phyloP scores from a whole-genome alignment of 176 grass and related monocot genomes.

The Avena sativa region DNA sequence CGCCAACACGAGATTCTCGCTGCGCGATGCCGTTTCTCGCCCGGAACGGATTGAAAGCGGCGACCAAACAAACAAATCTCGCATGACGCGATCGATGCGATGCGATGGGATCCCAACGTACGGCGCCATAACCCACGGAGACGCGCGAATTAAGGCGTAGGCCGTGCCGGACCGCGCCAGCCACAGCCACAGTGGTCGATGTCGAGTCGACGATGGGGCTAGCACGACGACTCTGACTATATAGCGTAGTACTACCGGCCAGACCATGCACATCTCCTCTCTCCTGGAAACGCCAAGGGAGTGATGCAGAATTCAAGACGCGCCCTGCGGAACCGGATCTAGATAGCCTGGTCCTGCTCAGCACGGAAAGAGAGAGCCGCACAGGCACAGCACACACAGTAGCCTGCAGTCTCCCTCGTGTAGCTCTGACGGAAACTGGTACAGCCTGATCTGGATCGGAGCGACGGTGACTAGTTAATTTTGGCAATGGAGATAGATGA shows the following conservation, averaged over 20 bases:
- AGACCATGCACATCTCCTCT: background rate
- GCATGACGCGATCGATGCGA: background rate
- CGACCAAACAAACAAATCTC: background rate
- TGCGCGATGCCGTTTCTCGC: background rate
- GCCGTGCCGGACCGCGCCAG: too few species aligned
- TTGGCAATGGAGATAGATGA: background rate
- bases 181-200: background rate
- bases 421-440: background rate
- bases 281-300: background rate
- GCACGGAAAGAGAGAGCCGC: background rate
- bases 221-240: background rate
- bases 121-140: background rate
- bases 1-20: background rate
- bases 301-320: background rate
- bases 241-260: background rate
- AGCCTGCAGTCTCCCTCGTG: constrained; percentile 21
- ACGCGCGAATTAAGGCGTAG: constrained; percentile 4
- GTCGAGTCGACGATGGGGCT: too few species aligned
- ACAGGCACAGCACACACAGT: background rate
- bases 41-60: background rate
- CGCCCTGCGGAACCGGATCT: background rate
- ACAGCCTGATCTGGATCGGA: background rate
- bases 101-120: background rate
- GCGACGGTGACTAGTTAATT: constrained; percentile 9
- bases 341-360: background rate